Base-by-base conservation (phyloP, 202 grass and related monocot species). In the Panicum hallii region DNA sequence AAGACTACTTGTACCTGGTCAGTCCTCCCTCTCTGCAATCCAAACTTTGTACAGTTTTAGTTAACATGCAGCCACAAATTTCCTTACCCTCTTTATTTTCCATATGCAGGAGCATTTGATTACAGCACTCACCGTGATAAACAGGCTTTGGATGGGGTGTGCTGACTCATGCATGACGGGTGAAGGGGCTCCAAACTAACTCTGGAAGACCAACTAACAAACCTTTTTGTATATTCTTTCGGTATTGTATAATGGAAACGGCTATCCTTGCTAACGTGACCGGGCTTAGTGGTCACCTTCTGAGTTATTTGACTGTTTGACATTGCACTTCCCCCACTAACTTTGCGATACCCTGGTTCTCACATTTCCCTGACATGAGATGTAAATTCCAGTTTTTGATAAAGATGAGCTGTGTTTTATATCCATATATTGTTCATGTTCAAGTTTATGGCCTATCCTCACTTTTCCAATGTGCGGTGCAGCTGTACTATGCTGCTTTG, bases 161-260 rank as follows among this genome's bases (percentile, higher is more conserved):
- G 77, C 77, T 78, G 77, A 50, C 70, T 80, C 70, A 55, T 80
- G 76, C 50, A 72, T 48, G 57, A 67, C 57, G 0, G 1, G 30
- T 58, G 69, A 71, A 44, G 70, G 38, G 72, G n/a, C 48, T 38
- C 47, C 5, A 6, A 45, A 77, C 82, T 91, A 85, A 85, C 81
- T 42, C 28, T 10, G 32, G 74, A 78, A 75, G 64, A 15, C 26
- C 43, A 48, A 81, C 81, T 78, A 28, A 79, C 67, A 71, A 55
- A 45, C 30, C 30, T 41, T 84, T 67, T 78, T 85, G 89, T 88
- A 85, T 91, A 88, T 83, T 72, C 16, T 22, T 73, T 34, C 34
- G 30, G 81, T 91, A 89, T 12, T 86, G 70, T 90, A 77, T 91
- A 77, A 88, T 71, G 81, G 49, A 77, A 72, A 77, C 63, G n/a